phyloP scores from a whole-genome alignment of 2,329 filamentous ascomycete genomes.

The Hymenoscyphus occultus region DNA sequence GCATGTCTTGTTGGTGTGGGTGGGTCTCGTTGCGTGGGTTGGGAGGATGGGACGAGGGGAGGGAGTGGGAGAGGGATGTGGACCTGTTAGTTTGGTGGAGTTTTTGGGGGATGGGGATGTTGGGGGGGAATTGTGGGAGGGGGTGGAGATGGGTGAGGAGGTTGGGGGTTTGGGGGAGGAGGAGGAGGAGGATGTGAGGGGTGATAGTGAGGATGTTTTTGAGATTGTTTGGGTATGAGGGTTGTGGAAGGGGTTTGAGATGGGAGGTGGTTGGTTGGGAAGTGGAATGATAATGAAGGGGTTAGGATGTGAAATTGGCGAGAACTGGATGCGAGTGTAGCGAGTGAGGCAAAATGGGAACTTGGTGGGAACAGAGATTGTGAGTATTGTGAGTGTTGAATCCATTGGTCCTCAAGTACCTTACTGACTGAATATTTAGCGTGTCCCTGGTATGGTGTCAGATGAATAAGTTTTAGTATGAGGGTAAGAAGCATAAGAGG shows the following conservation, averaged over 20 bases:
- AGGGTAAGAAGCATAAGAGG: not conserved
- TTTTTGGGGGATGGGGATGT: not conserved
- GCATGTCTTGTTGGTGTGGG: not conserved
- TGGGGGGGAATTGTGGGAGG: not conserved
- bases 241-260: not conserved
- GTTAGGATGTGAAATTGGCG: not conserved
- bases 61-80: not conserved
- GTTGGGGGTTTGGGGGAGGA: not conserved
- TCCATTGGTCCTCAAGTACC: accelerated
- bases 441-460: not conserved
- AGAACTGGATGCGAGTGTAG: not conserved
- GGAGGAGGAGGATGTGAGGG: not conserved
- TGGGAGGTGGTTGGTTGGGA: not conserved
- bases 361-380: not conserved
- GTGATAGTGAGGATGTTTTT: not conserved
- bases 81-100: not conserved
- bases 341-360: not conserved
- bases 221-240: not conserved
- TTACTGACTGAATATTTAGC: not conserved
- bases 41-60: not conserved
- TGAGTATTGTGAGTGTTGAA: not conserved
- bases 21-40: not conserved
- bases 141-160: not conserved
- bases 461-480: not conserved
- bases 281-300: not conserved